Evolutionary conservation across 148 eudicot species (phyloP).

Genomic region (Rheum nobile): DNA sequence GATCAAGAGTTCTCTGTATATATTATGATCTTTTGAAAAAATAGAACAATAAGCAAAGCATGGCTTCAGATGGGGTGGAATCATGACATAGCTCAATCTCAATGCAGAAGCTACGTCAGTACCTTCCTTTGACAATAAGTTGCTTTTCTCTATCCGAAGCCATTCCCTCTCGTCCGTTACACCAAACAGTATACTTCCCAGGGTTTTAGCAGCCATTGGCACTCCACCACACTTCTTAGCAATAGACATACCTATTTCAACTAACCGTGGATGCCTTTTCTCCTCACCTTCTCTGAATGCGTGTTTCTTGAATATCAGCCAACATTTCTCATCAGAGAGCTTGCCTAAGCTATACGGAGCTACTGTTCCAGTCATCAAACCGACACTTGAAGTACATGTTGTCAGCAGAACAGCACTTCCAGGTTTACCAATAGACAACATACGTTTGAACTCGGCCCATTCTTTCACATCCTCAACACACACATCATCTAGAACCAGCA

Average conservation of each 20-base stretch:
- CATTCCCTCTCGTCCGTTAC: background rate
- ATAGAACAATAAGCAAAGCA: constrained; percentile 4
- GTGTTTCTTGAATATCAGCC: constrained; percentile 5
- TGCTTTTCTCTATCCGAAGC: background rate
- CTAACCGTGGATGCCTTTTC: background rate
- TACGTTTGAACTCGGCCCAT: constrained; percentile 1
- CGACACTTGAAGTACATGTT: constrained; percentile 3
- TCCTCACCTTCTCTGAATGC: constrained; percentile 2
- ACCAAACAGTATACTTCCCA: background rate
- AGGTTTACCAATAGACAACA: constrained; percentile 2
- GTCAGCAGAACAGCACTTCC: constrained; percentile 2
- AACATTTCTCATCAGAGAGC: constrained; percentile 3
- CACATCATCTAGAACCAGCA: constrained; percentile 5
- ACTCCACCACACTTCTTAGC: constrained; percentile 1
- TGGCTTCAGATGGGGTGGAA: constrained; percentile 5
- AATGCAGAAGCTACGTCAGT: background rate
- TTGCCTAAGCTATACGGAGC: constrained; percentile 1
- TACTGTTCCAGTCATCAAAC: constrained; percentile 4
- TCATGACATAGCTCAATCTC: background rate
- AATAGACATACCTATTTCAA: background rate
- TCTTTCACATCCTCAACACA: background rate
- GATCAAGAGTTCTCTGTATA: constrained; percentile 7
- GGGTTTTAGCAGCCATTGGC: constrained; percentile 4
- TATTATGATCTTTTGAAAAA: background rate
- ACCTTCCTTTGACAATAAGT: background rate